Evolutionary conservation across 2,329 filamentous ascomycete species (phyloP).

Genomic region (Neoscytalidium dimidiatum): DNA sequence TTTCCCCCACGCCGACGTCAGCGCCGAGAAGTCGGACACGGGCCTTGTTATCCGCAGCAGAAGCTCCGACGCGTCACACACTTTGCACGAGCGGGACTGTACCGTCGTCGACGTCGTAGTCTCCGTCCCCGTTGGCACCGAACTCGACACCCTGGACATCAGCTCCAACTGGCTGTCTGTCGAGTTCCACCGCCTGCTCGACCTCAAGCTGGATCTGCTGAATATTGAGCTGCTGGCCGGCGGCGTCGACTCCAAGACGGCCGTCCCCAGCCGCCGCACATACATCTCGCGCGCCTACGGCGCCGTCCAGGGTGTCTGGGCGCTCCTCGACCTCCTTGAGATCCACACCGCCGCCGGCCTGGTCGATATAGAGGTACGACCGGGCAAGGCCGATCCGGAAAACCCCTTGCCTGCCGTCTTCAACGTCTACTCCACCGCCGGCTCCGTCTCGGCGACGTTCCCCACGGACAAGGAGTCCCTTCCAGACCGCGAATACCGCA

Average conservation of each 20-base stretch:
- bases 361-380: background rate
- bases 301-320: background rate
- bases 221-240: background rate
- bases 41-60: background rate
- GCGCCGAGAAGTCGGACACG: background rate
- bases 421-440: background rate
- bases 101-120: slow-evolving; percentile 5
- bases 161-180: background rate
- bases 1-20: background rate
- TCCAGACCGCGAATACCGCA: background rate
- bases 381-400: background rate
- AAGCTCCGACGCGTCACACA: background rate
- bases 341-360: background rate
- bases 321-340: slow-evolving; percentile 9
- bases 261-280: background rate
- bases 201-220: background rate
- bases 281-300: background rate
- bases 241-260: background rate
- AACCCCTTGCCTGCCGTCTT: background rate
- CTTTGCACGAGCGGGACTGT: background rate
- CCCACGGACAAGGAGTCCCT: background rate
- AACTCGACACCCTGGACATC: background rate
- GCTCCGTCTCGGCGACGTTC: background rate
- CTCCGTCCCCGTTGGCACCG: background rate
- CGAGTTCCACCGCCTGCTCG: background rate